Percentiles rank a stretch among this genome's conserved stretches.
These are phyloP conservation scores for Rhodamnia rubescens DNA, from an alignment of 345 rosid genomes.

Conservation along the genomic window DNA sequence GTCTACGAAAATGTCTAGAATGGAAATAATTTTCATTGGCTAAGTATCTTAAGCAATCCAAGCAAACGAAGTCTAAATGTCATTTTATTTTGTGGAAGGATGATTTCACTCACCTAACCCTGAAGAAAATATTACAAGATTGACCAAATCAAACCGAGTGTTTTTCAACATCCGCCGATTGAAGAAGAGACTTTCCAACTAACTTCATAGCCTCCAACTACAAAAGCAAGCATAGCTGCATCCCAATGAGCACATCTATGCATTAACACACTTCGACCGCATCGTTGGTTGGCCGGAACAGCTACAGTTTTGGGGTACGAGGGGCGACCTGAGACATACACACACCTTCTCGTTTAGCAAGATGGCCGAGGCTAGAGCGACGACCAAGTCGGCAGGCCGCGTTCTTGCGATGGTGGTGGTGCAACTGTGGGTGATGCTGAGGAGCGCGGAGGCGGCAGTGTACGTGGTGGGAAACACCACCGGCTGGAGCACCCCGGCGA, in stretches of 20 bases:
- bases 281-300: background rate
- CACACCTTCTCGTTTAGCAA: background rate
- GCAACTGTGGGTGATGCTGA: background rate
- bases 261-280: background rate
- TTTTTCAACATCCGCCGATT: background rate
- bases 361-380: background rate
- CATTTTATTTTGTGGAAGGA: background rate
- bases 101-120: background rate
- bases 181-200: background rate
- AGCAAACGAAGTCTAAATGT: too few relatives aligned
- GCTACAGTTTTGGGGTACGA: background rate
- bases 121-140: background rate
- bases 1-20: too few relatives aligned
- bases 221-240: background rate
- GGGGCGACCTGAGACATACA: background rate
- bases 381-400: background rate
- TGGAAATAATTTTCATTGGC: too few relatives aligned
- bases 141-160: background rate
- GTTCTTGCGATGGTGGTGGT: background rate
- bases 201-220: background rate
- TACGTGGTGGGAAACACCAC: constrained; percentile 16
- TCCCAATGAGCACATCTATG: background rate
- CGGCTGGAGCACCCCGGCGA: constrained; percentile 15
- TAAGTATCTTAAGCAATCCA: too few relatives aligned
- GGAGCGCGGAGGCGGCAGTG: constrained; percentile 1